phyloP scores from a whole-genome alignment of 2,329 filamentous ascomycete genomes.

The Drechmeria coniospora region DNA sequence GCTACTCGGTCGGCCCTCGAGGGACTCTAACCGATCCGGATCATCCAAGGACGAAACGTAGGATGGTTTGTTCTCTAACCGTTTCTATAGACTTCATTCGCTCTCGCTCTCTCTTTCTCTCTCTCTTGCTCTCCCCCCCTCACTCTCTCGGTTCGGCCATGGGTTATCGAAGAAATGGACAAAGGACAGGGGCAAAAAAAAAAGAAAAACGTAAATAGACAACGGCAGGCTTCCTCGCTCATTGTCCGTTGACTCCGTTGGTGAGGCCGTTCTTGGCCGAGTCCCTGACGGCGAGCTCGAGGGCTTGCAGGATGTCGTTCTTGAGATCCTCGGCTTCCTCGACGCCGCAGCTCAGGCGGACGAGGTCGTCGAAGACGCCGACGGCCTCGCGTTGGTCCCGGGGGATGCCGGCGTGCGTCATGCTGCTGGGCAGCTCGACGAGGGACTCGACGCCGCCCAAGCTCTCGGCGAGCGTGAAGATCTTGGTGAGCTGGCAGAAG shows the following conservation, averaged over 20 bases:
- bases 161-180: no score
- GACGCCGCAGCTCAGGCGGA: constrained; percentile 84
- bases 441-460: constrained; percentile 86
- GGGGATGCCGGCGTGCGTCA: constrained; percentile 96
- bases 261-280: constrained; percentile 11
- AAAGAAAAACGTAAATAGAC: not conserved
- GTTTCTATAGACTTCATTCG: no score
- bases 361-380: constrained; percentile 87
- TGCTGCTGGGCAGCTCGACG: constrained; percentile 81
- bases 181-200: constrained; percentile 1
- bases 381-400: constrained; percentile 79
- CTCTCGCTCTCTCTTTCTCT: no score
- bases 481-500: constrained; percentile 78
- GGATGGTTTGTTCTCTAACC: no score
- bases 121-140: constrained; percentile 2
- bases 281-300: constrained; percentile 52
- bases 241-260: constrained; percentile 16
- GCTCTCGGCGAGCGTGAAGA: constrained; percentile 89
- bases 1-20: no score
- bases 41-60: no score
- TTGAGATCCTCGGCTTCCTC: constrained; percentile 80
- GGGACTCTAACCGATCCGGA: no score
- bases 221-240: not conserved
- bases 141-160: not conserved
- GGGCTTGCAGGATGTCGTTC: constrained; percentile 65